These are phyloP conservation scores for Magnaporthales sp. DNA, from an alignment of 2,329 filamentous ascomycete genomes.

Conservation along the genomic window DNA sequence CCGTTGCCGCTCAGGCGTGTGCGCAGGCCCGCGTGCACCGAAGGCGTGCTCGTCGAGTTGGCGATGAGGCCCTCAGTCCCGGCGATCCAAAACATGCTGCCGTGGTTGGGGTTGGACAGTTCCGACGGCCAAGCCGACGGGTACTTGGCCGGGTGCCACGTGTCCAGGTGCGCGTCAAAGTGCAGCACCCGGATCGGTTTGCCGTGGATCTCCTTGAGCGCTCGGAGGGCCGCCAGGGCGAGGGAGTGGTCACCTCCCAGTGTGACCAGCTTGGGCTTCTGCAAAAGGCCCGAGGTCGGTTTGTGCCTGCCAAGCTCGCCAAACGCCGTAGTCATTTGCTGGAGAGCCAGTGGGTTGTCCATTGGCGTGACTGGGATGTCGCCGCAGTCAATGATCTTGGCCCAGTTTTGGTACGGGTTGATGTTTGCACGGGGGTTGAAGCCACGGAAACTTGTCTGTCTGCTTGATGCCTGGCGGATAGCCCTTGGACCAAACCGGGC, in stretches of 20 bases:
- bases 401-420: slow-evolving; percentile 78
- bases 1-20: slow-evolving; percentile 62
- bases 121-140: slow-evolving; percentile 63
- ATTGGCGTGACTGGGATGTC: slow-evolving; percentile 83
- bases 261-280: slow-evolving; percentile 51
- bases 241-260: slow-evolving; percentile 69
- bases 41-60: slow-evolving; percentile 58
- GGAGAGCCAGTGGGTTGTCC: slow-evolving; percentile 72
- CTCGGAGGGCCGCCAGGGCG: slow-evolving; percentile 59
- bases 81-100: slow-evolving; percentile 87
- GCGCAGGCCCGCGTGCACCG: slow-evolving; percentile 75
- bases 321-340: slow-evolving; percentile 79
- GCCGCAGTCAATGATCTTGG: slow-evolving; percentile 76
- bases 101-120: slow-evolving; percentile 75
- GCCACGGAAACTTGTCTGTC: slow-evolving; percentile 71
- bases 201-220: slow-evolving; percentile 53
- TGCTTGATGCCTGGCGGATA: slow-evolving; percentile 74
- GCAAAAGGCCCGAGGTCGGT: slow-evolving; percentile 22
- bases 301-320: slow-evolving; percentile 48
- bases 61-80: slow-evolving; percentile 70
- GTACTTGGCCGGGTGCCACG: slow-evolving; percentile 77
- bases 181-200: slow-evolving; percentile 61
- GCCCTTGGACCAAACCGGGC: slow-evolving; percentile 81
- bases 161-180: slow-evolving; percentile 73
- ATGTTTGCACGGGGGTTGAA: slow-evolving; percentile 76